Evolutionary conservation across 2,329 filamentous ascomycete species (phyloP), one percentile per base, ranked within the genome.

Genomic region (Coniella lustricola): DNA sequence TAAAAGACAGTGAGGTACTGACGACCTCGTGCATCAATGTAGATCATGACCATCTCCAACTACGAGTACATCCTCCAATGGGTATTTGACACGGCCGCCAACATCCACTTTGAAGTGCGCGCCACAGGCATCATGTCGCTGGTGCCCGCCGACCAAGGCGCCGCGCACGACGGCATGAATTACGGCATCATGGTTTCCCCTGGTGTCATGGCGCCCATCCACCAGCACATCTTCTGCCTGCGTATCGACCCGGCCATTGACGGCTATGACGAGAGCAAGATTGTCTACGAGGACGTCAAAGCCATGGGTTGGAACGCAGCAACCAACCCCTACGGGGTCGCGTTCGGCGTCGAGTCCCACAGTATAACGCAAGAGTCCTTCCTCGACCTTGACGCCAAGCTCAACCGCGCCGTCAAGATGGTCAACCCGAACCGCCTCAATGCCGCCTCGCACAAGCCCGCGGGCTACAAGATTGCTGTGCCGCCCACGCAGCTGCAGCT

Each of bases 21-120:
- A 18, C n/a, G n/a, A 20, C 14, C 22, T 32, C 10, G 32, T 17
- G 3, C 8, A 13, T 9, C 14, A 5, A n/a, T 12, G 2, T 75
- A 72, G 58, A 76, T 79, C 62, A 75, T 78, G 57, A 80, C 76
- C 0, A 66, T 79, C 4, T 73, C 73, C 13, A 80, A 81, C 62
- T 80, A 81, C 64, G 76, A 80, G 55, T 81, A 63, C 49, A 59
- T 61, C 38, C 59, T 62, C 53, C 57, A 58, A 39, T 62, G 57
- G 45, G 56, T 58, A 44, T 74, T 81, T 53, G 70, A 77, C 54
- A 75, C 75, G 40, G 69, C 71, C 4, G 77, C 72, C 18, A 55
- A 48, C 21, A 54, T 57, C 37, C 43, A 46, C 16, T 52, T 54
- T 18, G 50, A 56, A 38, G 51, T 52, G 2, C 53, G 52, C 17